Evolutionary conservation across 805 yeast genomes (phyloP), one percentile per base, ranked within the genome.

Genomic region (Saturnispora kantuleensis): DNA sequence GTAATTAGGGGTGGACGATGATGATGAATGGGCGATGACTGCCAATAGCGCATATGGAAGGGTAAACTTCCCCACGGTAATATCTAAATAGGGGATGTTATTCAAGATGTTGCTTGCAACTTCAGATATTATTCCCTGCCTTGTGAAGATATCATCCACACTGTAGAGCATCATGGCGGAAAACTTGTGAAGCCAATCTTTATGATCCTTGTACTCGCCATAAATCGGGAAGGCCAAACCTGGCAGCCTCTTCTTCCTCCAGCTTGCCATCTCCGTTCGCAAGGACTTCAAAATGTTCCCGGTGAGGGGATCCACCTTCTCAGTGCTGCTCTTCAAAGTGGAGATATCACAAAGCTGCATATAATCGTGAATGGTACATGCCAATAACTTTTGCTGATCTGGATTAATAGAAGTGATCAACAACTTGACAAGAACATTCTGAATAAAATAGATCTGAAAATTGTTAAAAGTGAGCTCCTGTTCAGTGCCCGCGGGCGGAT

Each of bases 401-500:
- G 97, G 96, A 56, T 88, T 88, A 31, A 82, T 84, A 1, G 96
- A 82, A 0, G 96, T 88, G 78, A 94, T 81, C 61, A 88, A 89
- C 1, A 87, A 77, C 31, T 85, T 87, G 8, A 89, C 82, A n/a
- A 93, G 68, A 47, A 77, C 70, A 44, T 74, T 71, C 48, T 84
- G 81, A 31, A 89, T 66, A 40, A 89, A 76, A 52, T 72, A 69
- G 3, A 76, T 66, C 30, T 87, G 68, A 54, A 90, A 86, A 10
- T 67, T 69, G 2, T 76, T 66, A n/a, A 76, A 74, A 21, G 67
- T 69, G 38, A 77, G 79, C 31, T 68, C 74, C 56, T 90, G 79
- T 55, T 84, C 84, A 37, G 74, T 71, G 0, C 81, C 68, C 4
- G 82, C 63, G 2, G 81, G 71, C 70, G 31, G 45, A 66, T 67